A percentile compares a stretch with the other conserved stretches of the same genome.
Conservation (phyloP, 441 rosid species). For the Arabidopsis lyrata region DNA sequence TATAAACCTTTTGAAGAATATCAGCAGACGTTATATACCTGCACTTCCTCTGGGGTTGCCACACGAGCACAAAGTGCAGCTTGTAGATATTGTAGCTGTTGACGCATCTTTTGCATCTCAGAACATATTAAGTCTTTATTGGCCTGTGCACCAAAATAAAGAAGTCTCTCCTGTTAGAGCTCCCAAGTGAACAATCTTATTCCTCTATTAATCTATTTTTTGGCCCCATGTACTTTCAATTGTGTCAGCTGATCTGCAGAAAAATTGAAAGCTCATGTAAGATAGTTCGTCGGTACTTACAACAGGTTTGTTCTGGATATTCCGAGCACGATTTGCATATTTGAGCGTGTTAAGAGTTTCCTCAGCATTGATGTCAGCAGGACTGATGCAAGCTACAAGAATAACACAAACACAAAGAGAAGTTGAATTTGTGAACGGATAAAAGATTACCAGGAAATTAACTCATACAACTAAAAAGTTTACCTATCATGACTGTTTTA, state of each 20-base stretch:
- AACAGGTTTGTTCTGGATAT: conserved; percentile 94
- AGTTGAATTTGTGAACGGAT: conserved; percentile 15
- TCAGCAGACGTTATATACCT: conserved; percentile 47
- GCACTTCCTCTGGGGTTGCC: conserved; percentile 57
- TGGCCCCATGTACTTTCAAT: neutral
- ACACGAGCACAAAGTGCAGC: conserved; percentile 67
- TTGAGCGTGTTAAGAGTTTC: conserved; percentile 96
- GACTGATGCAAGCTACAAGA: conserved; percentile 91
- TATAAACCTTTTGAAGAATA: conserved; percentile 10
- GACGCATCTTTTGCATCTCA: conserved; percentile 77
- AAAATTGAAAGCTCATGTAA: conserved; percentile 34
- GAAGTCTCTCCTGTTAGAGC: conserved; percentile 3
- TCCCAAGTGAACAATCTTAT: neutral
- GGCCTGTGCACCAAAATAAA: conserved; percentile 53
- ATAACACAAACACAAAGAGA: conserved; percentile 18
- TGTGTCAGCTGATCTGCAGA: conserved; percentile 8
- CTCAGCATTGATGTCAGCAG: conserved; percentile 98
- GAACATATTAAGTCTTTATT: conserved; percentile 69
- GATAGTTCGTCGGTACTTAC: conserved; percentile 54
- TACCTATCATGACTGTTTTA: conserved; percentile 99
- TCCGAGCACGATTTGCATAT: conserved; percentile 99
- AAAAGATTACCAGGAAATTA: conserved; percentile 6
- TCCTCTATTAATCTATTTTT: neutral
- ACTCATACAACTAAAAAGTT: conserved; percentile 7
- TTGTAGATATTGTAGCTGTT: conserved; percentile 62